These are phyloP conservation scores for Hypsizygus marmoreus DNA, from an alignment of 768 basidiomycete species.

Conservation along the genomic window DNA sequence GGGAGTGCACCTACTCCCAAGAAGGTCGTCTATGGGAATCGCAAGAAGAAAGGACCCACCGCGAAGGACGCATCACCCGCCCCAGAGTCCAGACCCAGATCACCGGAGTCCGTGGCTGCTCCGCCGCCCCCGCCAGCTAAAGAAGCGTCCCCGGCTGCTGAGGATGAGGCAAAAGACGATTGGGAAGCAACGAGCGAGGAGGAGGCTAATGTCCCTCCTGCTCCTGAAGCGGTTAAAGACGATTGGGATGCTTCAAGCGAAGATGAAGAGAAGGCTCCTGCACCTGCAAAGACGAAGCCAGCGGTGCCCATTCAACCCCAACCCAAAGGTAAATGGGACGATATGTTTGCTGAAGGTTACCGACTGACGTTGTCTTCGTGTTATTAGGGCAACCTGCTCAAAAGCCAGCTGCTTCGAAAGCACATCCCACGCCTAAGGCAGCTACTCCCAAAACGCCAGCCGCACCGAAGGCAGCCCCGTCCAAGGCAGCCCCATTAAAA, in stretches of 20 bases:
- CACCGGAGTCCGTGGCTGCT: slow-evolving; percentile 42
- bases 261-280: slow-evolving; percentile 45
- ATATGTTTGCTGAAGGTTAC: not conserved
- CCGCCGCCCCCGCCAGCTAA: slow-evolving; percentile 13
- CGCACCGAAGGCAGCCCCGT: slow-evolving; percentile 21
- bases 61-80: slow-evolving; percentile 56
- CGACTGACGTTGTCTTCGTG: not conserved
- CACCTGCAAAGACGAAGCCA: slow-evolving; percentile 12
- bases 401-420: slow-evolving; percentile 28
- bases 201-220: slow-evolving; percentile 31
- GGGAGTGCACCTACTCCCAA: slow-evolving; percentile 49
- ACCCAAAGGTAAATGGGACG: slow-evolving; percentile 11
- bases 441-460: too few species aligned
- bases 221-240: slow-evolving; percentile 25
- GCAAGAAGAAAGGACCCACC: slow-evolving; percentile 72
- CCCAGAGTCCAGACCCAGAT: slow-evolving; percentile 54
- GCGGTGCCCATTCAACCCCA: slow-evolving; percentile 4
- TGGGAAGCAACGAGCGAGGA: slow-evolving; percentile 22
- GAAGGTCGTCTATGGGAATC: slow-evolving; percentile 81
- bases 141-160: slow-evolving; percentile 24
- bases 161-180: slow-evolving; percentile 45
- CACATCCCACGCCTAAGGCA: slow-evolving; percentile 25
- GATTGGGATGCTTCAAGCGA: slow-evolving; percentile 74
- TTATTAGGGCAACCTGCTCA: slow-evolving; percentile 13
- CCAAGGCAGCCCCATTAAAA: slow-evolving; percentile 23